phyloP scores from a whole-genome alignment of 2,329 filamentous ascomycete species.

The Cordyceps farinosa region DNA sequence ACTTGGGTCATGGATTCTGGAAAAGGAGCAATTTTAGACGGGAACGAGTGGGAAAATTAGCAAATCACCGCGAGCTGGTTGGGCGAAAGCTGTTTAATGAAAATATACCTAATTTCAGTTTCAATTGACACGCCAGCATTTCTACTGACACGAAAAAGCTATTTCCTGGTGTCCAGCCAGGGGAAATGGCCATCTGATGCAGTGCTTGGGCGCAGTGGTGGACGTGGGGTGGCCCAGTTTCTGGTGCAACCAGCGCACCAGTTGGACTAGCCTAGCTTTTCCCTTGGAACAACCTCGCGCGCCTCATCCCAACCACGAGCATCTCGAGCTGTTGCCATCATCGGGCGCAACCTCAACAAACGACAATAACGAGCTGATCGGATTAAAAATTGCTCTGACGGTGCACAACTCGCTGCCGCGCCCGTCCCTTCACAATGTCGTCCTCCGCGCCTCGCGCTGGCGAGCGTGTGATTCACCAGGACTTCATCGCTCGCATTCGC shows the following conservation, averaged over 20 bases:
- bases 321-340: background rate
- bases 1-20: slow-evolving; percentile 13
- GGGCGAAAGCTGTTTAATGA: slow-evolving; percentile 18
- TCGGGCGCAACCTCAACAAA: slow-evolving; percentile 22
- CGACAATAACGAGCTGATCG: background rate
- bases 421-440: slow-evolving; percentile 26
- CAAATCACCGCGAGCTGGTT: slow-evolving; percentile 1
- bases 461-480: slow-evolving; percentile 73
- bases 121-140: background rate
- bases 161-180: background rate
- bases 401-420: slow-evolving; percentile 15
- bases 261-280: slow-evolving; percentile 12
- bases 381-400: background rate
- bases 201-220: background rate
- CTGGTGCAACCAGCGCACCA: background rate
- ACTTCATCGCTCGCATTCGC: slow-evolving; percentile 93
- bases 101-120: slow-evolving; percentile 17
- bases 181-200: background rate
- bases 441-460: slow-evolving; percentile 39
- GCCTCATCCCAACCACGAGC: background rate
- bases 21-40: slow-evolving; percentile 17
- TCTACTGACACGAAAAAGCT: background rate
- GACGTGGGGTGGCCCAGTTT: slow-evolving; percentile 11
- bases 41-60: slow-evolving; percentile 2
- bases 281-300: slow-evolving; percentile 10